Evolutionary conservation across 78 protist genomes (phyloP), one percentile per base, ranked within the genome.

Genomic region (Dictyostelium brefeldianum): DNA sequence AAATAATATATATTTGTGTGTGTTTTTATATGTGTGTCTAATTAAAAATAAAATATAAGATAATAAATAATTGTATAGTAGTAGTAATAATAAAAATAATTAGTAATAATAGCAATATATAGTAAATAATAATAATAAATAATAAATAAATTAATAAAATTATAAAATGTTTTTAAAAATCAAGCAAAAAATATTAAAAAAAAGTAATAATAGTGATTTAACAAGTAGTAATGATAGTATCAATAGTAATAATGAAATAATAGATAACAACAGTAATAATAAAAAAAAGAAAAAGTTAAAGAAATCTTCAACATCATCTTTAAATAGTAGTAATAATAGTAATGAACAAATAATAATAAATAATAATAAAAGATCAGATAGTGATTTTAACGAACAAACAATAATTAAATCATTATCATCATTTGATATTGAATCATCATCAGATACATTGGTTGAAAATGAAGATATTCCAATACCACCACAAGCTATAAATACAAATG

Each of bases 81-180:
- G 15, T 51, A 51, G 15, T 17, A 59, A 36, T 36, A 62, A 62
- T n/a, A n/a, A 64, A 27, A 64, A 29, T 22, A 64, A 27, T n/a
- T n/a, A 20, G 9, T 64, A 25, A 64, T 31, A 25, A n/a, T 64
- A 18, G 20, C n/a, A n/a, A n/a, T n/a, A n/a, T n/a, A n/a, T n/a
- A n/a, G n/a, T n/a, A n/a, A n/a, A n/a, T n/a, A n/a, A n/a, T n/a
- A n/a, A n/a, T n/a, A n/a, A n/a, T n/a, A n/a, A n/a, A n/a, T 64
- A 64, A 29, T 64, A 64, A 64, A 64, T 25, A 64, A 17, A 56
- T 18, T 5, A 10, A 65, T 51, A 51, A 51, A n/a, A n/a, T n/a
- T n/a, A n/a, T 51, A 64, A 67, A 67, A 67, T 67, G 75, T 25
- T 67, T 67, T 67, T 67, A 18, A 67, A 67, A 67, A 67, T 67